phyloP scores from a whole-genome alignment of 2,329 filamentous ascomycete species.

The Stagonosporopsis cucurbitacearum region DNA sequence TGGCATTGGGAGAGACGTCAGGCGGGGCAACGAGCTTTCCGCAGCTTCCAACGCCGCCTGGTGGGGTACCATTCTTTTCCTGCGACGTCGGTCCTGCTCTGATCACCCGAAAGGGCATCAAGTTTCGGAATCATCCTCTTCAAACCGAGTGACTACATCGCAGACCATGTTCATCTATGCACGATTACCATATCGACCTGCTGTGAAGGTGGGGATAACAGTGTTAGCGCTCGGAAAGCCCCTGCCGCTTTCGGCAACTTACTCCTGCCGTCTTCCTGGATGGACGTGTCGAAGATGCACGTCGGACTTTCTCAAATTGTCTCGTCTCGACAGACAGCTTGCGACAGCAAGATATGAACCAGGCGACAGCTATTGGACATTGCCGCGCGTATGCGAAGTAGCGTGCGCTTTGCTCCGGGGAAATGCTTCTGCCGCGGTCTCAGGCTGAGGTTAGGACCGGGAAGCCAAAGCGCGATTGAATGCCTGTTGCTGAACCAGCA shows the following conservation, averaged over 20 bases:
- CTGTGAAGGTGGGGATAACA: not conserved
- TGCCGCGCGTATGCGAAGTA: not conserved
- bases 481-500: no score
- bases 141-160: not conserved
- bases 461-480: no score
- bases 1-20: not conserved
- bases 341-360: not conserved
- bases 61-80: slow-evolving; percentile 2
- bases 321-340: not conserved
- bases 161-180: not conserved
- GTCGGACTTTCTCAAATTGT: not conserved
- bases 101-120: not conserved
- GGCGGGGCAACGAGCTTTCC: slow-evolving; percentile 10
- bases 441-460: no score
- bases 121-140: not conserved
- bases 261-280: not conserved
- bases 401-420: not conserved
- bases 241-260: not conserved
- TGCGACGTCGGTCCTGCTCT: not conserved
- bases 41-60: not conserved
- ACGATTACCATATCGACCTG: not conserved
- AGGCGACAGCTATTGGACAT: not conserved
- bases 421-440: no score
- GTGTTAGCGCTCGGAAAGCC: slow-evolving; percentile 2
- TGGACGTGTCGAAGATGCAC: not conserved